Conservation (phyloP, 1,284 basidiomycete genomes). For the Austroboletus novae-zelandiae region DNA sequence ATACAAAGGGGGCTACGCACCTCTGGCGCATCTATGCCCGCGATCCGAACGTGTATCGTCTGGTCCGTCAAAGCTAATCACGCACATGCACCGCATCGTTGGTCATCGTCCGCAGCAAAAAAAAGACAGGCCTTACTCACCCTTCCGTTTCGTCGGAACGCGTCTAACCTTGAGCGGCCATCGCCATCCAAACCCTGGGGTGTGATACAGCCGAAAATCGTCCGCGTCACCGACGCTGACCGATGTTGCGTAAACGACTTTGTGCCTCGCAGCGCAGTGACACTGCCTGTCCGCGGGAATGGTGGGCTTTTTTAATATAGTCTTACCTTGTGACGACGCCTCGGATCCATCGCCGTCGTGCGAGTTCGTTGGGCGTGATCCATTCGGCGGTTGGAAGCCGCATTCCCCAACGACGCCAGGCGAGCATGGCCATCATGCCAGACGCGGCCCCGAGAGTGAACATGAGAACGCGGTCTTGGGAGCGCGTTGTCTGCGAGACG, state of each 20-base stretch:
- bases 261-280: not conserved
- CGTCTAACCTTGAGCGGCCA: conserved; percentile 69
- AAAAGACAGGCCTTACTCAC: conserved; percentile 34
- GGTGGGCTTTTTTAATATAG: not conserved
- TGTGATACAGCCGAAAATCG: conserved; percentile 82
- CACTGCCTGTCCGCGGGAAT: not conserved
- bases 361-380: conserved; percentile 58
- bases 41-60: conserved; percentile 82
- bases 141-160: conserved; percentile 60
- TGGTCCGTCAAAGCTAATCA: conserved; percentile 64
- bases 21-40: conserved; percentile 90
- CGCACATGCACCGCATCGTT: not conserved
- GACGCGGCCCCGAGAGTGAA: conserved; percentile 44
- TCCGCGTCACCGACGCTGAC: conserved; percentile 82
- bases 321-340: conserved; percentile 72
- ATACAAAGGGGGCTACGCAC: conserved; percentile 35
- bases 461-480: conserved; percentile 15
- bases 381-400: conserved; percentile 62
- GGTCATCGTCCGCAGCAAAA: not conserved
- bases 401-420: conserved; percentile 56
- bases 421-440: conserved; percentile 37
- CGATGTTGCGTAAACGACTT: not conserved
- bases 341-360: conserved; percentile 60
- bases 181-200: conserved; percentile 69
- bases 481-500: too few relatives aligned